A percentile compares a stretch with the other conserved stretches of the same genome.
phyloP scores from a whole-genome alignment of 495 filamentous ascomycete genomes.

The Penicillium subrubescens region DNA sequence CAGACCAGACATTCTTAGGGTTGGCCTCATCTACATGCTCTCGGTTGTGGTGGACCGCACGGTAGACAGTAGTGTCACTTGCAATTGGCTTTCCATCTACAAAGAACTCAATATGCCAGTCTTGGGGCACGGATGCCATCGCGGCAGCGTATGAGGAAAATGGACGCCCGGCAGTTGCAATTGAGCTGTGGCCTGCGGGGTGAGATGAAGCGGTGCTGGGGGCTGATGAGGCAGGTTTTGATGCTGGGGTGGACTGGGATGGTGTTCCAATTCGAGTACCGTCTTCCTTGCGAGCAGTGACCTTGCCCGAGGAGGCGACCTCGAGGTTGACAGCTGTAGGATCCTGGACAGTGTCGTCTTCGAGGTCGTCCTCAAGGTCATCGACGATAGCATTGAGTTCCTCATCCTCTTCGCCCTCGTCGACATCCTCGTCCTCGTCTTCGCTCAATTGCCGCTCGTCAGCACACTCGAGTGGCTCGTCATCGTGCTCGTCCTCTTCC shows the following conservation, averaged over 20 bases:
- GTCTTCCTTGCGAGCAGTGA: conserved; percentile 96
- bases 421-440: conserved; percentile 67
- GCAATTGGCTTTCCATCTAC: conserved; percentile 80
- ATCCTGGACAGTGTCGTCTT: conserved; percentile 71
- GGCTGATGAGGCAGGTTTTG: conserved; percentile 49
- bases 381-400: conserved; percentile 85
- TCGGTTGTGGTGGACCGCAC: conserved; percentile 80
- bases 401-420: conserved; percentile 67
- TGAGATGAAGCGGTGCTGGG: conserved; percentile 35
- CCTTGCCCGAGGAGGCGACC: conserved; percentile 84
- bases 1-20: conserved; percentile 81
- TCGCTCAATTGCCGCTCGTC: conserved; percentile 88
- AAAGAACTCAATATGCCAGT: conserved; percentile 98
- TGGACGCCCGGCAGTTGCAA: conserved; percentile 49
- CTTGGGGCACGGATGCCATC: conserved; percentile 70
- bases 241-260: conserved; percentile 59
- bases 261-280: conserved; percentile 89
- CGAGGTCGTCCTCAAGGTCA: conserved; percentile 87
- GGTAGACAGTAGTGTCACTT: conserved; percentile 94
- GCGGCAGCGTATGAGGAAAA: conserved; percentile 80
- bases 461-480: conserved; percentile 83
- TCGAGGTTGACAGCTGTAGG: conserved; percentile 91
- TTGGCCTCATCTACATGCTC: conserved; percentile 65
- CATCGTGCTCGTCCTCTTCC: conserved; percentile 57
- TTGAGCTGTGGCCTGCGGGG: conserved; percentile 39